Evolutionary conservation across 352 stramenopile species (phyloP), one percentile per base, ranked within the genome.

Genomic region (Plasmopara muralis): DNA sequence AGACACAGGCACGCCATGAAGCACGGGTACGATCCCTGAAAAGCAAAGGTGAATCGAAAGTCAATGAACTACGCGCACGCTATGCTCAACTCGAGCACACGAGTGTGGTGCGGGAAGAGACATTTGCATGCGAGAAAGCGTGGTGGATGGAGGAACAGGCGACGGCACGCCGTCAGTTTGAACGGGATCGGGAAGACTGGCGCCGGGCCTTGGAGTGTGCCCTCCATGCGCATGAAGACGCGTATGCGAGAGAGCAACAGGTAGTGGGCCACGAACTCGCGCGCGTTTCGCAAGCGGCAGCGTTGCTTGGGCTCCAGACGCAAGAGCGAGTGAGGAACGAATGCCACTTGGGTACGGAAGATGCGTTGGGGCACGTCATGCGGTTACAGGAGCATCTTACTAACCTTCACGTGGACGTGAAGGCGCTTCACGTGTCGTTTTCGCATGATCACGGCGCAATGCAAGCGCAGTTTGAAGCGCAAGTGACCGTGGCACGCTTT

Each of bases 1-100:
- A 86, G 25, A 88, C 73, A 15, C 72, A 71, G 29, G 29, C 40
- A 5, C 70, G 83, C 38, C 86, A 89, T 43, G 81, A 89, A 42
- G 51, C 40, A 9, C 64, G 72, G 48, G 67, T 92, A 16, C 42
- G 35, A 18, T 66, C 64, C 4, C 49, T 87, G 10, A 85, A 85
- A 55, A 29, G 45, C 9, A 61, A 58, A 34, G 71, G 68, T 12
- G 55, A 64, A 47, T 37, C 48, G 20, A 56, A 66, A 35, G 41
- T 77, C 56, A 64, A 61, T 28, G 51, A 62, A 49, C 61, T 68
- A 43, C 39, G 77, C 53, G 39, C 57, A 5, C 30, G 56, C 16
- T 63, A 64, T 35, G 35, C 64, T 33, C 38, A 59, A 12, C 48
- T 83, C 1, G 52, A 76, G 55, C 64, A 68, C 50, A 51, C 55